These are phyloP conservation scores for Fusarium udum DNA, from an alignment of 2,329 filamentous ascomycete genomes.

Conservation along the genomic window DNA sequence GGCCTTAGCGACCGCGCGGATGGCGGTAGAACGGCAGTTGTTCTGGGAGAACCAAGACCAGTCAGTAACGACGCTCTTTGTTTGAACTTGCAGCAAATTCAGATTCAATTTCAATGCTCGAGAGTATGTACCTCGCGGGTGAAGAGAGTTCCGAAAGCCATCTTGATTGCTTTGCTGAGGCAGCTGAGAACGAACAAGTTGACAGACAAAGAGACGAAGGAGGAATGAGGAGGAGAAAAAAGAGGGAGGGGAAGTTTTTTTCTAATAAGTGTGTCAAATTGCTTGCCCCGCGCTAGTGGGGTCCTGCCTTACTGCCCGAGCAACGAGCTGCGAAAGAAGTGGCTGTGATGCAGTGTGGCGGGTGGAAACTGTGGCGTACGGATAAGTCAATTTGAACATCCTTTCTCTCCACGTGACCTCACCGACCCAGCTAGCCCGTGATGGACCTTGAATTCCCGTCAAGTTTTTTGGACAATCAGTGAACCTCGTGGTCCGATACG, in stretches of 20 bases:
- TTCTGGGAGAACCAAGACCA: constrained; percentile 62
- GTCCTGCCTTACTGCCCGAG: constrained; percentile 42
- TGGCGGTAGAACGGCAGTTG: constrained; percentile 89
- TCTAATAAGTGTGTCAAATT: constrained; percentile 40
- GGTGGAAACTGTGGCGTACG: constrained; percentile 20
- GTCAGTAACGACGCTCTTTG: constrained; percentile 48
- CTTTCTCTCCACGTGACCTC: constrained; percentile 40
- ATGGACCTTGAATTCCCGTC: constrained; percentile 27
- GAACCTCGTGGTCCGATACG: constrained; percentile 35
- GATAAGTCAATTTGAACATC: not conserved
- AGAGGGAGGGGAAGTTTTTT: constrained; percentile 48
- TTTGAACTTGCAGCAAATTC: constrained; percentile 21
- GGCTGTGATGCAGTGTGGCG: constrained; percentile 26
- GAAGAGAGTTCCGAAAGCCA: constrained; percentile 99
- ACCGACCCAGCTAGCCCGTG: constrained; percentile 14
- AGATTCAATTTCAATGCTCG: constrained; percentile 29
- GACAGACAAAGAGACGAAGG: constrained; percentile 35
- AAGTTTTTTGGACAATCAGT: constrained; percentile 42
- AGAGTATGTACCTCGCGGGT: constrained; percentile 72
- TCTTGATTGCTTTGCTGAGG: constrained; percentile 62
- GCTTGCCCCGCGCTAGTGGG: constrained; percentile 48
- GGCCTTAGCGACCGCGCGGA: constrained; percentile 95
- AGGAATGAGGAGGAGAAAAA: constrained; percentile 41
- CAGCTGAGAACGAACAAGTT: constrained; percentile 45
- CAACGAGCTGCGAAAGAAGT: constrained; percentile 35